Evolutionary conservation across 164 flowering plant species (phyloP), one percentile per base, ranked within the genome.

Genomic region (Vitis rupestris): DNA sequence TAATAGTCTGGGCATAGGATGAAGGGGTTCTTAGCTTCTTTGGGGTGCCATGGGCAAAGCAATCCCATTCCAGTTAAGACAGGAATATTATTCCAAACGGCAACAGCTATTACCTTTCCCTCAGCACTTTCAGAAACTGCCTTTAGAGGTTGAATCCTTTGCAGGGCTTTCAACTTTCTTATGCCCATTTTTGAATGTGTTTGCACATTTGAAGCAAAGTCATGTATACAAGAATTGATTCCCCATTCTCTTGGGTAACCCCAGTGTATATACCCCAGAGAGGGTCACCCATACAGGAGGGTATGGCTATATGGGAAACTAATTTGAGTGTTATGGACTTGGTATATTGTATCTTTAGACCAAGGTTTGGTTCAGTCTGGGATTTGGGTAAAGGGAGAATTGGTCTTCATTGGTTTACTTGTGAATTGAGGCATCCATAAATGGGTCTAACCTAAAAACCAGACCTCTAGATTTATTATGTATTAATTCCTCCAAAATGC

Each of bases 21-120:
- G 49, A 27, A 65, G 65, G 59, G 50, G 78, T 77, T 69, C 82
- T 79, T 84, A 73, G 82, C 86, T 77, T 83, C 76, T 70, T 64
- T 47, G 49, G 52, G 80, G 78, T 74, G 83, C 75, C 75, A 53
- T 68, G 27, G 55, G 66, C 68, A 75, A 64, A 75, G 17, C 69
- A 65, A 56, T 16, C 68, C 70, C 66, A 56, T 16, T 71, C 70
- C 66, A 30, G 70, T 56, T 62, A 51, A 23, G 71, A 60, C 47
- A 58, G 75, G 81, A 81, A 78, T 73, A 63, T 62, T 49, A 30
- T 29, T 57, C 51, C 14, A 59, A 66, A 13, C 30, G 59, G 50
- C 2, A 51, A 47, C 47, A 58, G n/a, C 54, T 44, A 60, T 11
- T 37, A 37, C 44, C n/a, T 30, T 17, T 62, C 61, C 57, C 54